Conservation (phyloP, 2,329 filamentous ascomycete species). For the Scedosporium minutisporum region DNA sequence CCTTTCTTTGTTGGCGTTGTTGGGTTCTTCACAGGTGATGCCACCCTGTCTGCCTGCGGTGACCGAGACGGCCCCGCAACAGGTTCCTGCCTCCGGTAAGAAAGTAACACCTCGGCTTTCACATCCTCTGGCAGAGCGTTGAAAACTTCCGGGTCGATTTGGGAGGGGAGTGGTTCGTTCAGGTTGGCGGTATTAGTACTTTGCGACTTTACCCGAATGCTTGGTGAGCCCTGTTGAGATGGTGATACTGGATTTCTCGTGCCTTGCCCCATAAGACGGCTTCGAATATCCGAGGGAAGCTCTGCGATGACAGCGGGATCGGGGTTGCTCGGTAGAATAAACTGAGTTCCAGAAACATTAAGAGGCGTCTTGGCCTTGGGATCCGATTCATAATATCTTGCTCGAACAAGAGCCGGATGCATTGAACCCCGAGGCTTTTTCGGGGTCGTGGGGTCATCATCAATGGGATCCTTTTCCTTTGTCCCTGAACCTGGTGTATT, state of each 20-base stretch:
- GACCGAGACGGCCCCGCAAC: slow-evolving; percentile 22
- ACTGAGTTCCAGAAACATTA: slow-evolving; percentile 81
- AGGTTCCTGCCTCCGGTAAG: slow-evolving; percentile 43
- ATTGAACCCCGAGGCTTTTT: slow-evolving; percentile 34
- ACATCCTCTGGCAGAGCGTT: slow-evolving; percentile 77
- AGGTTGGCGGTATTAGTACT: slow-evolving; percentile 19
- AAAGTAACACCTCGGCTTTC: slow-evolving; percentile 69
- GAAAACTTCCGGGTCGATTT: slow-evolving; percentile 78
- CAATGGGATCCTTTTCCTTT: slow-evolving; percentile 38
- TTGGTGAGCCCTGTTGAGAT: slow-evolving; percentile 19
- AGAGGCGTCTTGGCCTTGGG: slow-evolving; percentile 54
- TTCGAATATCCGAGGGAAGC: slow-evolving; percentile 73
- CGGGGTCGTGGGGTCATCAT: slow-evolving; percentile 44
- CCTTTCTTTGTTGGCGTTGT: slow-evolving; percentile 59
- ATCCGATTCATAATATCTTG: slow-evolving; percentile 34
- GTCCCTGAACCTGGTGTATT: not conserved
- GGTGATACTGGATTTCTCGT: slow-evolving; percentile 9
- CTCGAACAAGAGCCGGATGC: slow-evolving; percentile 31
- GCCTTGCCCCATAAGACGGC: slow-evolving; percentile 57
- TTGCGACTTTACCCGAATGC: slow-evolving; percentile 18
- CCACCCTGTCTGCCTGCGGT: not conserved
- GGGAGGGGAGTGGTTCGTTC: slow-evolving; percentile 56
- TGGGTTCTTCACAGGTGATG: slow-evolving; percentile 30
- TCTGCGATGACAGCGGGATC: slow-evolving; percentile 77
- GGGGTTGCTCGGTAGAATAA: slow-evolving; percentile 75